A percentile compares a stretch with the other conserved stretches of the same genome.
phyloP scores from a whole-genome alignment of 805 yeast genomes.

The Candida parachauliodes region DNA sequence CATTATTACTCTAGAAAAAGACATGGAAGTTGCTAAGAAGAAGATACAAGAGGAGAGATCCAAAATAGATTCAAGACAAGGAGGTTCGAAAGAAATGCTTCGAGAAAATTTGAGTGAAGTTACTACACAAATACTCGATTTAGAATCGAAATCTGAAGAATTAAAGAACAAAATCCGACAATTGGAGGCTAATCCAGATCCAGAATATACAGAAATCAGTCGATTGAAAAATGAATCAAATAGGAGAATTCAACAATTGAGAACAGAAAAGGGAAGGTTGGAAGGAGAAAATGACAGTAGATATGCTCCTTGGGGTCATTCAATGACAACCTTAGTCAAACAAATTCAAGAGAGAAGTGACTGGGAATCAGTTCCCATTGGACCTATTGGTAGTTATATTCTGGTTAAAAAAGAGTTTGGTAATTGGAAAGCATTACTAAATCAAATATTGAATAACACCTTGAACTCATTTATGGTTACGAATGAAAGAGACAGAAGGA shows the following conservation, averaged over 20 bases:
- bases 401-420: constrained; percentile 51
- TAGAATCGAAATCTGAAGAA: constrained; percentile 18
- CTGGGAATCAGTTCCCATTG: constrained; percentile 53
- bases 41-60: constrained; percentile 19
- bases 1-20: constrained; percentile 15
- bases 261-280: constrained; percentile 9
- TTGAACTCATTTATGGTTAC: constrained; percentile 67
- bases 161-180: constrained; percentile 14
- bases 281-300: constrained; percentile 18
- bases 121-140: constrained; percentile 16
- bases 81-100: constrained; percentile 40
- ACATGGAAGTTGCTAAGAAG: constrained; percentile 16
- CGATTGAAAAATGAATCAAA: constrained; percentile 20
- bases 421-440: constrained; percentile 61
- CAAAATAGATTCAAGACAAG: constrained; percentile 35
- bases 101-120: constrained; percentile 15
- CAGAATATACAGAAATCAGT: constrained; percentile 20
- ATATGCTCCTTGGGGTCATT: constrained; percentile 50
- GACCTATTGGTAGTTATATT: constrained; percentile 72
- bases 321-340: constrained; percentile 38
- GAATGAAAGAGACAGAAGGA: constrained; percentile 53
- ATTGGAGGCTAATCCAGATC: constrained; percentile 11
- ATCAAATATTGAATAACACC: constrained; percentile 46
- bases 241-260: constrained; percentile 9
- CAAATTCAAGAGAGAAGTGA: constrained; percentile 30